Percentiles rank a stretch among this genome's conserved stretches.
Evolutionary conservation across 805 yeast genomes (phyloP).

Genomic region (Candida vaughaniae): DNA sequence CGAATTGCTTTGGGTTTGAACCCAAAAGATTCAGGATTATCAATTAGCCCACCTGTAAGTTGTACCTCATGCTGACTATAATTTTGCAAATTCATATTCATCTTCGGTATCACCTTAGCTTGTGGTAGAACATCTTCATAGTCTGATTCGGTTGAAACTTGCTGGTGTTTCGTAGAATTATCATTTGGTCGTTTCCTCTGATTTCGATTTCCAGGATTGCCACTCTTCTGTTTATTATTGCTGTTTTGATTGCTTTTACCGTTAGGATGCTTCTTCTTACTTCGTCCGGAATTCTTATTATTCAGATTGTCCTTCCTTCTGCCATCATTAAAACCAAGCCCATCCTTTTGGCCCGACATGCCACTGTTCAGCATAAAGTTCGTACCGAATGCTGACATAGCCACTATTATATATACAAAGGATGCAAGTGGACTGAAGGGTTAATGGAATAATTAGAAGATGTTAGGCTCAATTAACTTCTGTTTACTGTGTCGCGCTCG

Average conservation of each 20-base stretch:
- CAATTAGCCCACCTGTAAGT: constrained; percentile 29
- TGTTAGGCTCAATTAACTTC: no score
- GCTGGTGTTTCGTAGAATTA: background rate
- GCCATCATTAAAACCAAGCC: constrained; percentile 2
- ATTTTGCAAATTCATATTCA: constrained; percentile 18
- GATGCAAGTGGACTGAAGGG: constrained; percentile 1
- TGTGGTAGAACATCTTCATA: constrained; percentile 7
- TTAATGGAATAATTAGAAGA: background rate
- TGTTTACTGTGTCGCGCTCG: no score
- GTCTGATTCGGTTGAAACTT: constrained; percentile 4
- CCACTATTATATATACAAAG: no score
- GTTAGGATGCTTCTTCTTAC: background rate
- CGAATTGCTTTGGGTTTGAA: constrained; percentile 17
- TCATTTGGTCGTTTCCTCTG: constrained; percentile 2
- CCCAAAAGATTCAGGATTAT: constrained; percentile 30
- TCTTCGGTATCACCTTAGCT: constrained; percentile 19
- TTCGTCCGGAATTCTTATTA: constrained; percentile 1
- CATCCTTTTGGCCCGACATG: background rate
- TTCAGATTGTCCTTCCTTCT: background rate
- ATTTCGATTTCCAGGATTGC: background rate
- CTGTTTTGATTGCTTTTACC: background rate
- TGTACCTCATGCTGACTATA: constrained; percentile 20
- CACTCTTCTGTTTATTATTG: background rate
- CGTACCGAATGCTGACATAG: constrained; percentile 10
- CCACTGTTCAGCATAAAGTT: constrained; percentile 1